A percentile compares a stretch with the other conserved stretches of the same genome.
Evolutionary conservation across 306 rosid genomes (phyloP).

Genomic region (Rosa lucieae): DNA sequence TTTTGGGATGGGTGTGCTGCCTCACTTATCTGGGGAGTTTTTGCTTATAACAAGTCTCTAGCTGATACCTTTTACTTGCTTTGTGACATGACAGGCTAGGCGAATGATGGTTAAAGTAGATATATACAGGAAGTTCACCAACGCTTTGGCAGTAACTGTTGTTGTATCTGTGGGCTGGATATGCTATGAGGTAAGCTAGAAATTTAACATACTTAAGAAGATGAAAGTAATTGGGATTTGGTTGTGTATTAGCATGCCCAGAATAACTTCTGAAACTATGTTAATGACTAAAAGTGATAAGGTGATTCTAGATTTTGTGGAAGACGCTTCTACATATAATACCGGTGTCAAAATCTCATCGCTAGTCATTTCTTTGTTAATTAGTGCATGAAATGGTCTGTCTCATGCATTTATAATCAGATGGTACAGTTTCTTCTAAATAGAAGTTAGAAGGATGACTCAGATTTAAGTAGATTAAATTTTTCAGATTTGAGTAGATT

Average conservation of each 20-base stretch:
- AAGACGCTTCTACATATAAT: not conserved
- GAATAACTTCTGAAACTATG: not conserved
- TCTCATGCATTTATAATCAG: not conserved
- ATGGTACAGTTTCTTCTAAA: not conserved
- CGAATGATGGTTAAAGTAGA: constrained; percentile 90
- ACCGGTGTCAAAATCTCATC: not conserved
- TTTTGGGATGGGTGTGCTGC: not conserved
- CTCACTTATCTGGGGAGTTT: not conserved
- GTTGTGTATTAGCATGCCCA: not conserved
- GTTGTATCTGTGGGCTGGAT: constrained; percentile 94
- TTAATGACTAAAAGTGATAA: not conserved
- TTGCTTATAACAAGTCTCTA: not conserved
- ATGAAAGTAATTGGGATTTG: not conserved
- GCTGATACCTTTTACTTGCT: constrained; percentile 24
- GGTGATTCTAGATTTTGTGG: not conserved
- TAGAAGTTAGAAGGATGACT: not conserved
- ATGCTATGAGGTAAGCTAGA: constrained; percentile 82
- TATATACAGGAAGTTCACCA: constrained; percentile 89
- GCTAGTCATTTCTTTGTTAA: not conserved
- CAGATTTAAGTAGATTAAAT: not conserved
- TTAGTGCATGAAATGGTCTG: not conserved
- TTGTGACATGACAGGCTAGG: constrained; percentile 64
- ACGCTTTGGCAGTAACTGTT: constrained; percentile 87
- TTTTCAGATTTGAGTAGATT: not conserved
- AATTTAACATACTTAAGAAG: not conserved